Base-by-base conservation (phyloP, 805 yeast species). In the Teunomyces kruisii region DNA sequence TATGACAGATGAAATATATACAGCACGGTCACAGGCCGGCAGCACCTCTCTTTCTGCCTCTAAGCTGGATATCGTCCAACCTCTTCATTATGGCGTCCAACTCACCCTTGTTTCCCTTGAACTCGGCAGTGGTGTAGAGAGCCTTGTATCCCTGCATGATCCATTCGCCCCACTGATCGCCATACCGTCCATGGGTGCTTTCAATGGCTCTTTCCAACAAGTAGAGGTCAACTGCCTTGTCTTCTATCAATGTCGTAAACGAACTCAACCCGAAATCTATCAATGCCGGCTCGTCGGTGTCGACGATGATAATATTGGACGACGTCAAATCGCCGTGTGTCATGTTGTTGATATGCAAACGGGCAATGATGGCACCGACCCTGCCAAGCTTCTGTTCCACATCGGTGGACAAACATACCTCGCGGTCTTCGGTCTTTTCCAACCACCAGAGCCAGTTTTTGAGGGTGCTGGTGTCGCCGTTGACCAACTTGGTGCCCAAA, bases 201-300 rank as follows among this genome's bases (percentile, higher is more conserved):
- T 81, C 68, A 14, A 94, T 77, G 0, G 99, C 98, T 56, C 98
- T 73, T 64, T 94, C 99, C 48, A 94, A 67, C 9, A 94, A 98
- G 56, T 94, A 94, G 47, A 94, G 64, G 63, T 94, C 99, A n/a
- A 94, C 99, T 3, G 98, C 98, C 64, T 88, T 90, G 58, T 92
- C 98, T 56, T 94, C 99, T 0, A 86, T 78, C 49, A 89, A 61
- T 1, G 76, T 75, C 0, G 96, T 81, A 46, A 82, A 82, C 9
- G 90, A 81, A 2, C 96, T 86, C 14, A 94, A 72, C 0, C 99
- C 99, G 67, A 94, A 94, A 60, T 94, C 99, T 44, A 94, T 94
- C 52, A 94, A 64, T 28, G 72, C 78, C 0, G 95, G 89, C 6
- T 49, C 54, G 7, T 49, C 54, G 7, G 40, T 48, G 3, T 51